A percentile compares a stretch with the other conserved stretches of the same genome.
Conservation (phyloP, 1,284 basidiomycete genomes). For the Apiotrichum porosum region DNA sequence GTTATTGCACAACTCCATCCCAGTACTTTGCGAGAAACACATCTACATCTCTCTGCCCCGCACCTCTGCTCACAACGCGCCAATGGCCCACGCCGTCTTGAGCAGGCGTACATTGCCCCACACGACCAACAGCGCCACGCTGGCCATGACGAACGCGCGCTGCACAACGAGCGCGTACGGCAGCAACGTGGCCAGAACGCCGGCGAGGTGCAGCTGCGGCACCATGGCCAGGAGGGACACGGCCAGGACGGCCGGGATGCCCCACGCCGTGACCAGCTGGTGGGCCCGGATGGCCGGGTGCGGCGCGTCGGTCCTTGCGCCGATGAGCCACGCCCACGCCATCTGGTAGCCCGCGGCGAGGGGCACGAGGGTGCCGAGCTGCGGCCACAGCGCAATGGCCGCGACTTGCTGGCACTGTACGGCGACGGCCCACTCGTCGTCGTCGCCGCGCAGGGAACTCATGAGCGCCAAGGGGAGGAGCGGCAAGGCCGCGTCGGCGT, state of each 20-base stretch:
- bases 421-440: slow-evolving; percentile 21
- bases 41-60: too few species aligned
- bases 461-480: slow-evolving; percentile 14
- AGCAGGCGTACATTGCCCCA: slow-evolving; percentile 17
- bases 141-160: slow-evolving; percentile 4
- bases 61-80: slow-evolving; percentile 5
- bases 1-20: too few species aligned
- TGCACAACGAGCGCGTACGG: slow-evolving; percentile 3
- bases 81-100: slow-evolving; percentile 18
- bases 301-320: slow-evolving; percentile 11
- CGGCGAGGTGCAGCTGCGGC: neutral
- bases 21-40: too few species aligned
- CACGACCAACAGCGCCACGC: slow-evolving; percentile 6
- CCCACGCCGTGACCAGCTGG: neutral
- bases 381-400: slow-evolving; percentile 10
- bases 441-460: slow-evolving; percentile 15
- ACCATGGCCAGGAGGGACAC: neutral
- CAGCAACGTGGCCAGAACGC: neutral
- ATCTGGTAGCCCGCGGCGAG: slow-evolving; percentile 5
- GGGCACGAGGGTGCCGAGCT: slow-evolving; percentile 1
- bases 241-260: neutral
- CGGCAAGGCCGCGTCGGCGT: slow-evolving; percentile 11
- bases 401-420: slow-evolving; percentile 17
- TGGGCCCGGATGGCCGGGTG: slow-evolving; percentile 6
- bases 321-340: slow-evolving; percentile 14